Base-by-base conservation (phyloP, 1,284 basidiomycete species). In the Sphaerobolus stellatus region DNA sequence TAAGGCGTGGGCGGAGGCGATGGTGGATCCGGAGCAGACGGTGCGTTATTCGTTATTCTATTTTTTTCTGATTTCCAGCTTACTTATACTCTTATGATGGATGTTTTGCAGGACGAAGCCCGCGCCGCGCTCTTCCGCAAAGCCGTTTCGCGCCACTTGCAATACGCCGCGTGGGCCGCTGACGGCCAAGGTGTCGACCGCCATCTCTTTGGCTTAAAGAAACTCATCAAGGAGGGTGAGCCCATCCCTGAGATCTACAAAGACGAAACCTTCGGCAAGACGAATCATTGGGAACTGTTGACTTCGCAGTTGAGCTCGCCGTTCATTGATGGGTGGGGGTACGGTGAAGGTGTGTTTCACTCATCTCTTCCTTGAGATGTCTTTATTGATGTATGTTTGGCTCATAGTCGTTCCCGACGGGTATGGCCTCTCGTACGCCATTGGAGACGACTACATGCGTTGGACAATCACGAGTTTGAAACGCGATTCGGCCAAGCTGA, bases 151-250 rank as follows among this genome's bases (percentile, higher is more conserved):
- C 81, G 94, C 46, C 97, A 99, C 73, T 76, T 93, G 61, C 81
- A 90, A 68, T 98, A 98, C 70, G 85, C 91, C 2, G 78, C 80
- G 4, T 94, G 92, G 85, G 94, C 95, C 1, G 92, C 94, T 4
- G 92, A 97, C 60, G 96, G 90, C 0, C 88, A 93, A 70, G 97
- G 95, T 50, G 94, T 99, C 25, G 97, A 99, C 71, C 82, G 96
- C 36, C 96, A 99, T 73, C 74, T 99, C 54, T 98, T 96, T 69
- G 97, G 94, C 14, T 73, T 98, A 62, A 97, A 94, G 78, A 90
- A 87, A 76, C 75, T 92, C 61, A 64, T 98, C 50, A 76, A 80
- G 56, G 80, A 84, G 25, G 90, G 85, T 36, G 95, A 98, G 71
- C 69, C 79, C 52, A 57, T 89, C 34, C 94, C 94, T 0, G 82